These are phyloP conservation scores for Ramaria sp. DNA, from an alignment of 768 basidiomycete genomes.

Conservation along the genomic window DNA sequence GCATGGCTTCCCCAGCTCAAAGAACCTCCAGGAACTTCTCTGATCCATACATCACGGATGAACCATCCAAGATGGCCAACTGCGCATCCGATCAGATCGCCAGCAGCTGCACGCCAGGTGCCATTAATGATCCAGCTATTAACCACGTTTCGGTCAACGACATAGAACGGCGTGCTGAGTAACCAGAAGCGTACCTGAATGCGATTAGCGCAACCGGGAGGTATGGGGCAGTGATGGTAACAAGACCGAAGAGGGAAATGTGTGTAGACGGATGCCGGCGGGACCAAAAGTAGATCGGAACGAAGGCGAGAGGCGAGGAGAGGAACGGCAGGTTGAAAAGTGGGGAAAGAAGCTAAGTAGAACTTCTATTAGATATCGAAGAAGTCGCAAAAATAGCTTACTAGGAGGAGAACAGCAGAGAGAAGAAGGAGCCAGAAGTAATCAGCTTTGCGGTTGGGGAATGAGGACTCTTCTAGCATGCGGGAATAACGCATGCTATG, in stretches of 20 bases:
- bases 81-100: slow-evolving; percentile 73
- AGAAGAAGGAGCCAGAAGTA: slow-evolving; percentile 91
- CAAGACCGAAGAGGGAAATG: slow-evolving; percentile 90
- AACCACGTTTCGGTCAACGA: neutral
- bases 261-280: slow-evolving; percentile 87
- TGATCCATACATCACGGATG: slow-evolving; percentile 75
- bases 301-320: slow-evolving; percentile 85
- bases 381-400: slow-evolving; percentile 26
- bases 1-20: slow-evolving; percentile 62
- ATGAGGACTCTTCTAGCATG: slow-evolving; percentile 95
- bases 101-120: slow-evolving; percentile 74
- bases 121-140: slow-evolving; percentile 60
- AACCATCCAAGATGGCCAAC: slow-evolving; percentile 86
- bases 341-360: slow-evolving; percentile 60
- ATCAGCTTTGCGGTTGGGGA: slow-evolving; percentile 82
- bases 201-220: slow-evolving; percentile 85
- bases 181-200: slow-evolving; percentile 39
- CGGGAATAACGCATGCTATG: slow-evolving; percentile 91
- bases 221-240: slow-evolving; percentile 94
- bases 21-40: slow-evolving; percentile 70
- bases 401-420: slow-evolving; percentile 78
- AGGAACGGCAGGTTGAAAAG: slow-evolving; percentile 89
- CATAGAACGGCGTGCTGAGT: neutral
- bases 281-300: slow-evolving; percentile 96
- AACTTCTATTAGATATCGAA: neutral